These are phyloP conservation scores for Alternaria arbusti DNA, from an alignment of 2,329 filamentous ascomycete species.

Conservation along the genomic window DNA sequence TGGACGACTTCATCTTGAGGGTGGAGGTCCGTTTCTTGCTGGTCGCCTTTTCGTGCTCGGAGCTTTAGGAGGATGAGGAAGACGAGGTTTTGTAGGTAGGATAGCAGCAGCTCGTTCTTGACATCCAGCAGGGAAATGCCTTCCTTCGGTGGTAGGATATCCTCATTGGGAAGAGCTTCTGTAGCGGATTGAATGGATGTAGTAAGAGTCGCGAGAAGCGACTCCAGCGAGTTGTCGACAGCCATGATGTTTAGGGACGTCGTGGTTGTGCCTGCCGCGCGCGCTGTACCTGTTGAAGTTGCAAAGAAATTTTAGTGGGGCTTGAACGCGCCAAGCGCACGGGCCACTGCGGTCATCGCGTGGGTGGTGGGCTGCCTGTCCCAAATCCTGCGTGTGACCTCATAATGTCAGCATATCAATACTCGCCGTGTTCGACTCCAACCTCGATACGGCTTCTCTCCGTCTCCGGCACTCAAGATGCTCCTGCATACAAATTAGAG, in stretches of 20 bases:
- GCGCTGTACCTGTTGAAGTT: conserved; percentile 3
- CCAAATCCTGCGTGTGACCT: not conserved
- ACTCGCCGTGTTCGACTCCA: not conserved
- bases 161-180: conserved; percentile 59
- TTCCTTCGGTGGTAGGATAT: conserved; percentile 75
- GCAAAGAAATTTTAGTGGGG: conserved; percentile 25
- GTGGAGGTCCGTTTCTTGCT: conserved; percentile 48
- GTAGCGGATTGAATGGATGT: conserved; percentile 70
- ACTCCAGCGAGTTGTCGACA: conserved; percentile 48
- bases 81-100: conserved; percentile 92
- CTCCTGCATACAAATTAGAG: not conserved
- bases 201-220: conserved; percentile 53
- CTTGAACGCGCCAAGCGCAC: conserved; percentile 1
- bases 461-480: not conserved
- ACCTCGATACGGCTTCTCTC: not conserved
- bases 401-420: not conserved
- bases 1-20: conserved; percentile 74
- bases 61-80: conserved; percentile 85
- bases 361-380: not conserved
- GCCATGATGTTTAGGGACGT: conserved; percentile 35
- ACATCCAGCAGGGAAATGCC: conserved; percentile 94
- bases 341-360: not conserved
- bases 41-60: conserved; percentile 47
- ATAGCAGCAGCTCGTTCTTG: conserved; percentile 96
- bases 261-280: conserved; percentile 7